These are phyloP conservation scores for Aspergillus mulundensis DNA, from an alignment of 495 filamentous ascomycete species.

Conservation along the genomic window DNA sequence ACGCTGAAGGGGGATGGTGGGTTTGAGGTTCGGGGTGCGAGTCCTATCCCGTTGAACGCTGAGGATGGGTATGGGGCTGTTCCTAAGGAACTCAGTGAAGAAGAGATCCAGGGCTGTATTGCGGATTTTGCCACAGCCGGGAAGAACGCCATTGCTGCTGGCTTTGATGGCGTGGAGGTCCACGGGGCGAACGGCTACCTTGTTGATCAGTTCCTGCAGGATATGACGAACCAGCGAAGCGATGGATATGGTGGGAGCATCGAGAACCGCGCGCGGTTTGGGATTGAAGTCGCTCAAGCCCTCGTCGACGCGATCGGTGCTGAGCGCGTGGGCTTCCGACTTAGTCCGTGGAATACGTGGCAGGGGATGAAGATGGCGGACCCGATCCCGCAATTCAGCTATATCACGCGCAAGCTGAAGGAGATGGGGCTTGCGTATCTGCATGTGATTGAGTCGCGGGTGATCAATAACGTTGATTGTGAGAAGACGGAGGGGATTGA, in stretches of 20 bases:
- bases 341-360: slow-evolving; percentile 58
- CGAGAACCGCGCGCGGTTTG: slow-evolving; percentile 61
- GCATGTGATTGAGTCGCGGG: slow-evolving; percentile 33
- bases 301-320: slow-evolving; percentile 57
- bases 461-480: slow-evolving; percentile 10
- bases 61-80: background rate
- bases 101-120: slow-evolving; percentile 56
- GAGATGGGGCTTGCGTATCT: slow-evolving; percentile 54
- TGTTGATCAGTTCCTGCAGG: slow-evolving; percentile 68
- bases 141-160: slow-evolving; percentile 59
- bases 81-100: slow-evolving; percentile 48
- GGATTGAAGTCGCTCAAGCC: slow-evolving; percentile 54
- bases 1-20: slow-evolving; percentile 30
- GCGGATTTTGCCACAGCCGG: slow-evolving; percentile 55
- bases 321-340: slow-evolving; percentile 51
- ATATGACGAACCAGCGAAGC: slow-evolving; percentile 54
- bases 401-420: slow-evolving; percentile 46
- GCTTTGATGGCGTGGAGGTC: slow-evolving; percentile 76
- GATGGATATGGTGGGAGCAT: slow-evolving; percentile 65
- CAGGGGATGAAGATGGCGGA: slow-evolving; percentile 63
- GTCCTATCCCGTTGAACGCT: slow-evolving; percentile 33
- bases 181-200: slow-evolving; percentile 75
- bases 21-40: slow-evolving; percentile 21
- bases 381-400: slow-evolving; percentile 55
- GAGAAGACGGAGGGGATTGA: slow-evolving; percentile 45